Evolutionary conservation across 2,329 filamentous ascomycete species (phyloP), one percentile per base, ranked within the genome.

Genomic region (Fusarium compactum): DNA sequence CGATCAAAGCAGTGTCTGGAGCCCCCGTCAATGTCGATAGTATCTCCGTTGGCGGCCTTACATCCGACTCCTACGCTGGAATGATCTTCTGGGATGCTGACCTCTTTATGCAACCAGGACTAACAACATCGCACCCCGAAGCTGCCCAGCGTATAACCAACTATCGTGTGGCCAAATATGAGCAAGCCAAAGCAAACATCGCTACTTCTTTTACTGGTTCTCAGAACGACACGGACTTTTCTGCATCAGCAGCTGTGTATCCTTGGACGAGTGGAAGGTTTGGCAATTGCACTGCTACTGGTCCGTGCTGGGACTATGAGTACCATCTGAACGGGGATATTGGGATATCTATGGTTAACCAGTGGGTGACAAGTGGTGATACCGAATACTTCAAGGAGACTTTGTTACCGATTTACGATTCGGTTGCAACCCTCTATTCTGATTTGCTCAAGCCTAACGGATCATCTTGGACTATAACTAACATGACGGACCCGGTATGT

Each of bases 221-320:
- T 9, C 34, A 61, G 10, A 61, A 61, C 12, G 15, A 61, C 3
- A 61, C 58, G 0, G 14, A 61, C 8, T 61, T 61, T 16, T 59
- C 58, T 1, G 14, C 45, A 1, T 48, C 53, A 1, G 34, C 58
- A 9, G 58, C 58, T 9, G 58, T 61, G 6, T 61, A 61, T 44
- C 54, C 58, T 0, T 61, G 58, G 58, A 61, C 58, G 0, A 61
- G 58, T 20, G 58, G 54, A 0, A 1, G 58, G 0, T 61, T 41
- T 4, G 58, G 58, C 0, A 59, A 61, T 38, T 61, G 58, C 0
- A 61, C 58, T 18, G 54, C 54, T 3, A 61, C 58, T 2, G 58
- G 58, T 5, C 58, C 58, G 18, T 61, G 58, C 3, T 61, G 58
- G 58, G 58, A 61, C 3, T 61, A 61, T 2, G 54, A 61, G 16